phyloP scores from a whole-genome alignment of 1,284 basidiomycete species.

The Phellopilus nigrolimitatus region DNA sequence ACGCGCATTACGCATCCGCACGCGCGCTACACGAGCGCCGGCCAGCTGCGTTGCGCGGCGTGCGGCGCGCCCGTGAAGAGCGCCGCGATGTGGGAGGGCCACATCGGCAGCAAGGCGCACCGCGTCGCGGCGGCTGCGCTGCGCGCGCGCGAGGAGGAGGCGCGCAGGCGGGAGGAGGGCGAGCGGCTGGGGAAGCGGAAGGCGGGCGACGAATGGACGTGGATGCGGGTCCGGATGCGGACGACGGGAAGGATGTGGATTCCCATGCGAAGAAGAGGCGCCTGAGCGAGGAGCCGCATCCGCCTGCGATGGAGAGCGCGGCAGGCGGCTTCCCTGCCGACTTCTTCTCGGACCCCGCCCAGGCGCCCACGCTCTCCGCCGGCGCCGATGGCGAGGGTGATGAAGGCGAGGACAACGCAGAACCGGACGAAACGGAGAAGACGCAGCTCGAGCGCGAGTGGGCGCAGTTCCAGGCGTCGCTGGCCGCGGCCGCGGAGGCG shows the following conservation, averaged over 20 bases:
- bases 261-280: constrained; percentile 16
- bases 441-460: constrained; percentile 26
- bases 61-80: constrained; percentile 65
- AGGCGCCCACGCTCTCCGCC: constrained; percentile 37
- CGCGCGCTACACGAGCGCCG: constrained; percentile 58
- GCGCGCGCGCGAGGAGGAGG: constrained; percentile 39
- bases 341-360: constrained; percentile 76
- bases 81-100: constrained; percentile 78
- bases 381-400: constrained; percentile 42
- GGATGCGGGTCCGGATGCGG: too few species aligned
- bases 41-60: constrained; percentile 64
- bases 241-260: constrained; percentile 20
- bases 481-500: constrained; percentile 37
- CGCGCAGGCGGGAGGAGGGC: constrained; percentile 23
- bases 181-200: constrained; percentile 38
- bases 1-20: constrained; percentile 64
- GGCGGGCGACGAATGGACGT: constrained; percentile 33
- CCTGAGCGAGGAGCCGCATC: constrained; percentile 12
- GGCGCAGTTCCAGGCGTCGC: constrained; percentile 59
- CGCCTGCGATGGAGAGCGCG: constrained; percentile 5
- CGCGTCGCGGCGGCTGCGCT: constrained; percentile 55
- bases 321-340: constrained; percentile 54
- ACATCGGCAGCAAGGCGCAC: constrained; percentile 75
- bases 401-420: constrained; percentile 23
- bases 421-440: constrained; percentile 21